Evolutionary conservation across 2,329 filamentous ascomycete genomes (phyloP).

Genomic region (Epichloe uncinata): DNA sequence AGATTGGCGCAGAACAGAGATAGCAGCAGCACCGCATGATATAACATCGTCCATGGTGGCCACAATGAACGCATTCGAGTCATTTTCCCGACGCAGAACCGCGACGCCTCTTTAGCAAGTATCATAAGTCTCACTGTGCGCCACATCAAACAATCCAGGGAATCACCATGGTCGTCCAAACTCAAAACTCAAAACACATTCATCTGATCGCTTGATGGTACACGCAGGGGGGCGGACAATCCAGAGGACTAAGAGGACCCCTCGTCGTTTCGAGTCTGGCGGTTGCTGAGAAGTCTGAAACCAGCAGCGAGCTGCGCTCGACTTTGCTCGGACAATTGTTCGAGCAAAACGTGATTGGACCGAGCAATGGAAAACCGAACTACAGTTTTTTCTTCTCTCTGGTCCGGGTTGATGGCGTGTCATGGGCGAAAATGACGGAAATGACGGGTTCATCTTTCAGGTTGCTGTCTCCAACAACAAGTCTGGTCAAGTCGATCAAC

Average conservation of each 20-base stretch:
- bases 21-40: neutral
- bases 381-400: too few species aligned
- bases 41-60: neutral
- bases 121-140: neutral
- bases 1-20: too few species aligned
- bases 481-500: neutral
- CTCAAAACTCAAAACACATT: neutral
- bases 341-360: too few species aligned
- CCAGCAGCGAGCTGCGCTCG: too few species aligned
- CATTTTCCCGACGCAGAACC: too few species aligned
- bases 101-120: neutral
- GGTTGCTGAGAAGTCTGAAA: neutral
- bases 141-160: neutral
- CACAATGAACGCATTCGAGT: too few species aligned
- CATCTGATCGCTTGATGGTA: neutral
- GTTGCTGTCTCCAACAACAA: neutral
- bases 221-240: neutral
- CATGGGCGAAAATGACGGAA: too few species aligned
- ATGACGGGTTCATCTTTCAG: too few species aligned
- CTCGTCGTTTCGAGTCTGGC: neutral
- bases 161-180: neutral
- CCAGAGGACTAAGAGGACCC: neutral
- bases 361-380: too few species aligned
- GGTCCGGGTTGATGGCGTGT: too few species aligned
- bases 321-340: too few species aligned